Evolutionary conservation across 2,329 filamentous ascomycete species (phyloP).

Genomic region (Fusarium nanum): DNA sequence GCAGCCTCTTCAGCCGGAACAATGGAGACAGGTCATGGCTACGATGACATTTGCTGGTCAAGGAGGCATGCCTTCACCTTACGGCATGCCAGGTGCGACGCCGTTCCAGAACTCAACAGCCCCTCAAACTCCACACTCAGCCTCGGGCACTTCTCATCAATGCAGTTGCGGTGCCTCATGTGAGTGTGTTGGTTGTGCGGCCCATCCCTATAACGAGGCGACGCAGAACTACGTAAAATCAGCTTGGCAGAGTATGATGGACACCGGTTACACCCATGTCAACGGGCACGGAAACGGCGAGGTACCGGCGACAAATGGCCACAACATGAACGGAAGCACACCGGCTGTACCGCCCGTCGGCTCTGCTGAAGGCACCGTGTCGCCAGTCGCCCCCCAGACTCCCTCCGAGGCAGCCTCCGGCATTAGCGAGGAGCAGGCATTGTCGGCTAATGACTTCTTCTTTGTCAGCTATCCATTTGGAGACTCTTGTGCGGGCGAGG

Average conservation of each 20-base stretch:
- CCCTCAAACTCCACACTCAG: slow-evolving; percentile 32
- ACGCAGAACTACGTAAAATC: slow-evolving; percentile 66
- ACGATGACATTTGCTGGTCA: slow-evolving; percentile 54
- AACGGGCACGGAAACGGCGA: slow-evolving; percentile 45
- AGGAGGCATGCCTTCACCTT: slow-evolving; percentile 45
- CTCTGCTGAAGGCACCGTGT: slow-evolving; percentile 48
- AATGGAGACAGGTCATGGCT: slow-evolving; percentile 63
- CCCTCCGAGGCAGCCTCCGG: slow-evolving; percentile 61
- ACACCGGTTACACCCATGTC: slow-evolving; percentile 42
- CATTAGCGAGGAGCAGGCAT: slow-evolving; percentile 61
- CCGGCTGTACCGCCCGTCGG: slow-evolving; percentile 19
- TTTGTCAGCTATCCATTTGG: slow-evolving; percentile 67
- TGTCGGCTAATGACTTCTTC: slow-evolving; percentile 66
- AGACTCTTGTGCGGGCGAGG: slow-evolving; percentile 61
- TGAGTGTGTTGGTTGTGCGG: slow-evolving; percentile 74
- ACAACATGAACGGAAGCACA: slow-evolving; percentile 29
- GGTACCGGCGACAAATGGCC: slow-evolving; percentile 31
- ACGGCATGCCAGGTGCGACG: slow-evolving; percentile 41
- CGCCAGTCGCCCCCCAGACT: slow-evolving; percentile 57
- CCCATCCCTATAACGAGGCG: slow-evolving; percentile 74
- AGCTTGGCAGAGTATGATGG: slow-evolving; percentile 57
- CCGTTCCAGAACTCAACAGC: slow-evolving; percentile 35
- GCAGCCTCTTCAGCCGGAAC: slow-evolving; percentile 65
- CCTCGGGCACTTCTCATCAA: slow-evolving; percentile 53
- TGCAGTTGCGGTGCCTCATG: slow-evolving; percentile 75